Conservation (phyloP, 2,329 filamentous ascomycete genomes). For the Fusarium foetens region DNA sequence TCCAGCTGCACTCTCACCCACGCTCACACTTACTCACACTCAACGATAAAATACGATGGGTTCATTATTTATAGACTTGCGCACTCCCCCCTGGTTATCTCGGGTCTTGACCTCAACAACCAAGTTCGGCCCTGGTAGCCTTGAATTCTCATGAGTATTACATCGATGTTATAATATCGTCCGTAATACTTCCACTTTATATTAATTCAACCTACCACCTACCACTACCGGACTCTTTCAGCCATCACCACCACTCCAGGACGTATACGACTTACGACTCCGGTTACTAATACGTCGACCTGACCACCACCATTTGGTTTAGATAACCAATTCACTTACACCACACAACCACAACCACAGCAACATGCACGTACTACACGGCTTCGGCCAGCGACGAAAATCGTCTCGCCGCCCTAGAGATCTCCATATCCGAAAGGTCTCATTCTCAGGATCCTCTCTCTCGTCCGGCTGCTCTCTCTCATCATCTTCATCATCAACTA, state of each 20-base stretch:
- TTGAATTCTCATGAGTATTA: conserved; percentile 25
- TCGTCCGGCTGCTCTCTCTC: conserved; percentile 51
- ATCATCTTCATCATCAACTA: conserved; percentile 48
- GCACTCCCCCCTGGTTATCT: conserved; percentile 29
- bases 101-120: conserved; percentile 4
- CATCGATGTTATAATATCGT: conserved; percentile 23
- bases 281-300: background rate
- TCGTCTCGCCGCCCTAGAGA: conserved; percentile 48
- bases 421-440: conserved; percentile 55
- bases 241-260: background rate
- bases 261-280: conserved; percentile 7
- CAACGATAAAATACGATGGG: conserved; percentile 25
- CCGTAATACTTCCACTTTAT: conserved; percentile 10
- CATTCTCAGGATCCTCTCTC: conserved; percentile 54
- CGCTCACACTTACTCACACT: background rate
- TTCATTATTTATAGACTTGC: conserved; percentile 39
- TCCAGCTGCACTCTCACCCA: conserved; percentile 4
- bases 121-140: conserved; percentile 28
- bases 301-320: background rate
- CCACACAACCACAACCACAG: background rate
- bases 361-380: conserved; percentile 52
- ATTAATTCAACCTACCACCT: conserved; percentile 11
- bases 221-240: background rate
- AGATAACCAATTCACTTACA: background rate
- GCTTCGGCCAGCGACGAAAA: conserved; percentile 52